Percentiles rank a stretch among this genome's conserved stretches.
Conservation (phyloP, 2,329 filamentous ascomycete species). For the Fusarium solani-melongenae region DNA sequence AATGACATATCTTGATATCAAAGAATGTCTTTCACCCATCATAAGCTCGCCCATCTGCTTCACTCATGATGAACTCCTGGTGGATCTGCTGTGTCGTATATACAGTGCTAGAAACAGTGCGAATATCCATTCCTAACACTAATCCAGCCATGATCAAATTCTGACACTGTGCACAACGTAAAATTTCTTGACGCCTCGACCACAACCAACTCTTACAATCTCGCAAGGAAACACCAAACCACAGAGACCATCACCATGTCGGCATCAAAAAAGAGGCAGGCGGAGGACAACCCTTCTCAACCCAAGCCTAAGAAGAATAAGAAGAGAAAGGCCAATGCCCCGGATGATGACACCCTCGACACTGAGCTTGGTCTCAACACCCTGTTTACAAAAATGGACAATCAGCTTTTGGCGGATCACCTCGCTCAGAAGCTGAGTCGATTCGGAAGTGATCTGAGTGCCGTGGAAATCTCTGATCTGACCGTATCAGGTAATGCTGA, state of each 20-base stretch:
- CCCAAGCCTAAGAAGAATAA: slow-evolving; percentile 58
- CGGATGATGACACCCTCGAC: slow-evolving; percentile 68
- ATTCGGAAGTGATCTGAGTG: slow-evolving; percentile 83
- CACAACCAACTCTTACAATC: slow-evolving; percentile 16
- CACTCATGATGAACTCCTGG: not conserved
- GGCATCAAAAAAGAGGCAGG: slow-evolving; percentile 66
- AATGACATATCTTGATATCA: not conserved
- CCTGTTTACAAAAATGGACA: slow-evolving; percentile 85
- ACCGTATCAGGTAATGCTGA: slow-evolving; percentile 75
- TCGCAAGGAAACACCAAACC: slow-evolving; percentile 4
- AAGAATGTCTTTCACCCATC: not conserved
- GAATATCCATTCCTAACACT: accelerated
- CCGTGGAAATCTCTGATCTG: slow-evolving; percentile 85
- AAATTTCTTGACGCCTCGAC: slow-evolving; percentile 37
- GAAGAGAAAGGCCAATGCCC: slow-evolving; percentile 67
- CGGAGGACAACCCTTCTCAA: slow-evolving; percentile 57
- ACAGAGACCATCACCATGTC: slow-evolving; percentile 47
- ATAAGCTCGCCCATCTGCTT: slow-evolving; percentile 17
- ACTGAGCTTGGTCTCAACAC: slow-evolving; percentile 81
- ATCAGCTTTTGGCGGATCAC: slow-evolving; percentile 84
- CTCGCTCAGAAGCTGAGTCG: slow-evolving; percentile 81
- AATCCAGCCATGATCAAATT: slow-evolving; percentile 1
- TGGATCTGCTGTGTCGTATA: slow-evolving; percentile 7
- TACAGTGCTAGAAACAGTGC: slow-evolving; percentile 31
- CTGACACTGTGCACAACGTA: slow-evolving; percentile 37